Base-by-base conservation (phyloP, 305 asterid species). In the Solanum chacoense region DNA sequence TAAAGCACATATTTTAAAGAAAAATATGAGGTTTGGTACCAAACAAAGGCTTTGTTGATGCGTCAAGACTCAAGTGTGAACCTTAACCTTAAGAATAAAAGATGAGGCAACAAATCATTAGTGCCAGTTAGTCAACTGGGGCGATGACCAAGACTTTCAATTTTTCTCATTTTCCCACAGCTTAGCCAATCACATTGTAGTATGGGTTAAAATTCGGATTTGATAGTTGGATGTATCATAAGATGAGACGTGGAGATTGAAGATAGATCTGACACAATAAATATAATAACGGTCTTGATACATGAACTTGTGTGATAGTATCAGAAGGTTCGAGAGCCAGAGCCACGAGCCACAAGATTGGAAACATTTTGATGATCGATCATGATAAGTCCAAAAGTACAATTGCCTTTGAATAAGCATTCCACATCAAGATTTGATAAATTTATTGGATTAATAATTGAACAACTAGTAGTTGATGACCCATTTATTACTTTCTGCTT, bases 351-450 rank as follows among this genome's bases (percentile, higher is more conserved):
- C 1, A 59, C 0, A 0, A 59, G 12, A 63, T 63, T 22, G 7
- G 0, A 3, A 63, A 63, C 13, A 22, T 63, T 1, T 22, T 22
- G 7, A 4, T 22, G 28, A 22, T 63, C 6, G 6, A 4, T 63
- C 71, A 22, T 63, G 71, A 63, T 22, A 8, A 63, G 13, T 22
- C 28, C 7, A 63, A 63, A 22, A n/a, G 7, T 63, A 22, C 3
- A 8, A 8, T 22, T 59, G 28, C 5, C 63, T 50, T 50, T 18
- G 65, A 50, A 50, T 16, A 45, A 45, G 63, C 11, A 20, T 55
- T 0, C 26, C 26, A 0, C 24, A 55, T 0, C 10, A 55, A 55
- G 24, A 55, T 55, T 55, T 20, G 67, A 55, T 20, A 55, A 55
- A 55, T 55, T 55, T 7, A 3, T 3, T 10, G 67, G 26, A 20